Base-by-base conservation (phyloP, 2,329 filamentous ascomycete species). In the Zymoseptoria ardabiliae region DNA sequence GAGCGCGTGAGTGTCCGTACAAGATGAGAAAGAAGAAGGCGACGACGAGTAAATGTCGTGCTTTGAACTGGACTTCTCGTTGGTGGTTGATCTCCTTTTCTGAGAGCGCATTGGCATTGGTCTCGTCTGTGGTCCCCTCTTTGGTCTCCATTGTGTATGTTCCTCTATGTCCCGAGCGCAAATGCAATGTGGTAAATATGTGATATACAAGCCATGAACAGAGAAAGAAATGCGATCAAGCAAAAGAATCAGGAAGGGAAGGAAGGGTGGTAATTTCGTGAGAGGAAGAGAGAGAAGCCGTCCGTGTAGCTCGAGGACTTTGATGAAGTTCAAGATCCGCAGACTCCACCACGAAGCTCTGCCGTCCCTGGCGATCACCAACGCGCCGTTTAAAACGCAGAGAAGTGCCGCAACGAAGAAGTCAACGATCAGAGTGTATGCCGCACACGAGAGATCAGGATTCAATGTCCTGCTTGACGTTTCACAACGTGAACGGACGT, bases 1-100 rank as follows among this genome's bases (percentile, higher is more conserved):
- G 23, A 20, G 13, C n/a, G 48, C n/a, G 22, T 48, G 21, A 1
- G 7, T 25, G 17, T 19, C 10, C 61, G 17, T 62, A 84, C 72
- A 90, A 76, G 71, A 92, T 77, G 79, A 86, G 86, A 48, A 79
- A 71, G 79, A 90, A 90, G 72, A 92, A 90, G 45, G 79, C 83
- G 35, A 86, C 76, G 11, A 82, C 66, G 50, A 82, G 73, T 25
- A 75, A 76, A 72, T 82, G 80, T 22, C 77, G 74, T 52, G 79
- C 78, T 64, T 81, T 82, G 75, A 82, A 83, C 58, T 77, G 75
- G 20, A 79, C 71, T 58, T 78, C 74, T 49, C 74, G 74, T 60
- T 72, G 70, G 66, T 77, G 78, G 60, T 73, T 69, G 63, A 70
- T 66, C 25, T 65, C 63, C 61, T 70, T 69, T 41, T 55, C 53